A percentile compares a stretch with the other conserved stretches of the same genome.
Evolutionary conservation across 2,329 filamentous ascomycete genomes (phyloP).

Genomic region (Anisogramma anomala): DNA sequence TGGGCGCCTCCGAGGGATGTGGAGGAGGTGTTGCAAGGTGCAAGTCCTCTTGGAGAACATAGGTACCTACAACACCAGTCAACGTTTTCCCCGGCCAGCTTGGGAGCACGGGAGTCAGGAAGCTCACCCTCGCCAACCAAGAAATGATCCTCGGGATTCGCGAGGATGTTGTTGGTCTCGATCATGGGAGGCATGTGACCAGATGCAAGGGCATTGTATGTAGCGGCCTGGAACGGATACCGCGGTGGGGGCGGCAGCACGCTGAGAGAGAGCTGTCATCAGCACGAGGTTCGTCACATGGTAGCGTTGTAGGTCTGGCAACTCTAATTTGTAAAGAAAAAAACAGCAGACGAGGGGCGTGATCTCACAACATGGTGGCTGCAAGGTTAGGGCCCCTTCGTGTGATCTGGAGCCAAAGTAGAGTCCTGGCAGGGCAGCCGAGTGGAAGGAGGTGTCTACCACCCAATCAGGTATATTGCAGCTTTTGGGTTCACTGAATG

Average conservation of each 20-base stretch:
- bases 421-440: constrained; percentile 1
- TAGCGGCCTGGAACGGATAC: constrained; percentile 62
- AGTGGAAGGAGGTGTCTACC: constrained; percentile 1
- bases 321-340: too few relatives aligned
- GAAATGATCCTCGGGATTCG: constrained; percentile 78
- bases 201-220: constrained; percentile 61
- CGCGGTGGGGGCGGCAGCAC: constrained; percentile 78
- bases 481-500: too few relatives aligned
- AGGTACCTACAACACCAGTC: constrained; percentile 56
- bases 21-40: constrained; percentile 88
- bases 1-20: constrained; percentile 84
- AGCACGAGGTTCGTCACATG: constrained; percentile 14
- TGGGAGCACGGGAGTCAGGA: neutral
- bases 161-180: constrained; percentile 86
- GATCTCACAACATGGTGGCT: constrained; percentile 13
- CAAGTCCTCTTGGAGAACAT: constrained; percentile 80
- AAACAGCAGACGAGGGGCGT: neutral
- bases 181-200: constrained; percentile 63
- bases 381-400: neutral
- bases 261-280: constrained; percentile 32
- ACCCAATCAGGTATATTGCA: too few relatives aligned
- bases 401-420: neutral
- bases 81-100: too few relatives aligned
- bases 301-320: too few relatives aligned
- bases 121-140: constrained; percentile 81